Evolutionary conservation across 495 filamentous ascomycete genomes (phyloP), one percentile per base, ranked within the genome.

Genomic region (Parachaetomium inaequale): DNA sequence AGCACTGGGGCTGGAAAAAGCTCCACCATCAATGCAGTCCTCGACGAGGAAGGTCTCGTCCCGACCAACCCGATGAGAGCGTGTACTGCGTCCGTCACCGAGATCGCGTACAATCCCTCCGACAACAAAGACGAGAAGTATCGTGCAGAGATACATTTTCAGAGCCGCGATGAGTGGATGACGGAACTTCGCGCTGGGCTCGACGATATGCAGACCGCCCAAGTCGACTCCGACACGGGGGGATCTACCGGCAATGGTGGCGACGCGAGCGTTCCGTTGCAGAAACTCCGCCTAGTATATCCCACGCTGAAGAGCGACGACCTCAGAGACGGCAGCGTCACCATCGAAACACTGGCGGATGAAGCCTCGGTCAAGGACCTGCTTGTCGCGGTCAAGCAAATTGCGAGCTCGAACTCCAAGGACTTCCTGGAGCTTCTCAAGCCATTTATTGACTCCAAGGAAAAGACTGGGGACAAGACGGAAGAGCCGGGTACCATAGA

Each of bases 271-370:
- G 70, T 89, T 38, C 86, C 87, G 2, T 84, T 82, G 59, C 81
- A 81, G 14, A 90, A 90, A 63, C 79, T 90, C 47, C 82, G 79
- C 55, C 80, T 85, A 5, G 83, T 90, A 0, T 90, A 88, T 66
- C 86, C 87, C 0, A 66, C 72, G 14, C 75, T 80, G 51, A 80
- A 78, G 0, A 83, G 42, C 29, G 34, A 78, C 49, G 77, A 85
- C 25, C 72, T 81, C 50, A 68, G 84, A 8, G 62, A 68, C 0
- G 43, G 14, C 0, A 64, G 78, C 3, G 66, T 70, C 23, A 75
- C 61, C 10, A 63, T 79, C 0, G 56, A 77, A 4, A 57, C 60
- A 0, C 72, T 88, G 8, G 68, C 82, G 11, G 49, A 66, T 1
- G 52, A 74, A 0, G 49, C 73, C 7, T 62, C 72, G 2, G 76